Base-by-base conservation (phyloP, 257 asterid species). In the Fraxinus quadrangulata region DNA sequence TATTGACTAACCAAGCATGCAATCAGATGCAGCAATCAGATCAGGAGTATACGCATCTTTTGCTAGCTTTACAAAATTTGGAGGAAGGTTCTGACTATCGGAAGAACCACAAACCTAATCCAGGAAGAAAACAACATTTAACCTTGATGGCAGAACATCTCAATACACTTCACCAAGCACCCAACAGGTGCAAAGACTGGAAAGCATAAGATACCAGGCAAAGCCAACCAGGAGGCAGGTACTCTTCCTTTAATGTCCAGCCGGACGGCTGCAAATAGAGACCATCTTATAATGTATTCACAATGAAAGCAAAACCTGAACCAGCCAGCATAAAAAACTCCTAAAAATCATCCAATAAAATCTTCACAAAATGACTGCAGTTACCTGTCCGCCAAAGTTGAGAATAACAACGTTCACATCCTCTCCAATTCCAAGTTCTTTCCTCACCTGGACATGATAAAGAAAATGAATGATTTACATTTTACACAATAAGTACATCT, bases 321-420 rank as follows among this genome's bases (percentile, higher is more conserved):
- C 63, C 28, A 67, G 6, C 74, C 66, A 45, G 37, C 30, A 74
- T 6, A 67, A 77, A 10, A 67, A 72, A 33, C 67, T 31, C 63
- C 31, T 34, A 56, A 63, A 65, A 71, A 56, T 23, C 70, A 30
- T 13, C 21, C 13, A 63, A 71, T 21, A 73, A 17, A 40, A 71
- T 34, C 47, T 30, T 42, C 17, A 68, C 37, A 24, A 75, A 84
- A 23, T 49, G 67, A 51, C 17, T 3, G n/a, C 45, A 76, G 59
- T 45, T 85, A 93, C 99, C 97, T 95, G 98, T 72, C 99, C 99
- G 31, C 99, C 99, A 80, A 96, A 93, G 89, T 96, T 96, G 79
- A 96, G 97, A 81, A 96, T 96, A 71, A 90, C 95, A 73, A 92
- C 87, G 82, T 92, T 96, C 87, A 89, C 92, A 75, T 92, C 94